Base-by-base conservation (phyloP, 2,329 filamentous ascomycete species). In the Xylaria sp. region DNA sequence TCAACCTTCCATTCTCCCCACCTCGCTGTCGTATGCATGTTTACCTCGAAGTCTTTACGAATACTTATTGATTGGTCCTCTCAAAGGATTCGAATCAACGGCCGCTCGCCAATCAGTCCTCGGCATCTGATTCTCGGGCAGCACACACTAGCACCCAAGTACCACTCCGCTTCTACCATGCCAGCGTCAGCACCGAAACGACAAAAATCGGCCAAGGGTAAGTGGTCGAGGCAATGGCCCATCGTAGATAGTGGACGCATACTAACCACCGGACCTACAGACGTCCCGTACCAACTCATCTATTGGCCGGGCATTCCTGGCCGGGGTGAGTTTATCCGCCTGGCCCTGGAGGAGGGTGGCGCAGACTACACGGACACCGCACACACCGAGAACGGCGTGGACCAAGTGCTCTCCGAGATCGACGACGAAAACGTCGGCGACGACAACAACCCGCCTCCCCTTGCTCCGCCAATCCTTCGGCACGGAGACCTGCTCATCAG, bases 241-340 rank as follows among this genome's bases (percentile, higher is more conserved):
- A 30, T 4, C 11, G 50, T 42, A 5, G 14, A 42, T 12, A 11
- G 8, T 36, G 34, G 34, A 30, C 9, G 2, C 4, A 19, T 27
- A 54, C 57, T 55, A 12, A 55, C 42, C 24, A 45, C 14, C 3
- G n/a, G 56, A 4, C 5, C 5, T 2, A 0, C 42, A 69, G 82
- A 84, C 56, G 77, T 80, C 62, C 81, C 84, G 0, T 92, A 91
- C 77, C 83, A 90, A 71, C 85, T 92, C 65, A 83, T 92, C 76
- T 94, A 94, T 85, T 92, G 90, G 87, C 90, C 90, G 19, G 79
- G 79, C 19, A 81, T 93, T 30, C 92, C 92, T 39, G 92, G 92
- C 48, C 90, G 92, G 57, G 92, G 89, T 69, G 92, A 95, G 77
- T 88, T 89, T 78, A 81, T 94, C 76, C 91, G 92, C 24, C 86